Conservation (phyloP, 192 early-diverging fungal species). For the Diversispora eburnea region DNA sequence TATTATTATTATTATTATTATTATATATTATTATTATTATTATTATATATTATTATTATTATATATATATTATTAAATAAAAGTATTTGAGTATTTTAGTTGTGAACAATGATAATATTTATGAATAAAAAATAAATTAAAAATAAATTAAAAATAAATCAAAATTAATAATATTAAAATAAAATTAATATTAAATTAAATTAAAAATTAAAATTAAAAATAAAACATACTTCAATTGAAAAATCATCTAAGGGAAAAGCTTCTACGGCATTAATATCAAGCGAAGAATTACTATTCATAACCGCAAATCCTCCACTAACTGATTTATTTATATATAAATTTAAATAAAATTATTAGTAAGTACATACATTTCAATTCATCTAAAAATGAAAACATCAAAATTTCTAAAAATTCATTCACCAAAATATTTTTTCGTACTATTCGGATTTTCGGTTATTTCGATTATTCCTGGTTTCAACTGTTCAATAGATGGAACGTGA, state of each 20-base stretch:
- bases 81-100: too few relatives aligned
- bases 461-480: constrained; percentile 87
- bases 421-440: constrained; percentile 88
- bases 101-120: too few relatives aligned
- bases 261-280: constrained; percentile 97
- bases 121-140: neutral
- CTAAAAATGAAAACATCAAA: neutral
- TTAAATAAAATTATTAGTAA: neutral
- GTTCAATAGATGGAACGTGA: constrained; percentile 96
- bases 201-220: constrained; percentile 16
- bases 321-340: constrained; percentile 30
- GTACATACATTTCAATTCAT: too few relatives aligned
- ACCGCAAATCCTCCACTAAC: constrained; percentile 95
- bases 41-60: neutral
- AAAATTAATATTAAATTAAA: neutral
- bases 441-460: constrained; percentile 73
- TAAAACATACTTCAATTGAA: constrained; percentile 65
- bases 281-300: constrained; percentile 92
- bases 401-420: constrained; percentile 41
- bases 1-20: neutral
- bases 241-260: constrained; percentile 87
- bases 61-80: too few relatives aligned
- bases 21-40: neutral
- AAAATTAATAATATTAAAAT: neutral
- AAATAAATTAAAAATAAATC: neutral